Conservation (phyloP, 768 basidiomycete species). For the Suillus discolor region DNA sequence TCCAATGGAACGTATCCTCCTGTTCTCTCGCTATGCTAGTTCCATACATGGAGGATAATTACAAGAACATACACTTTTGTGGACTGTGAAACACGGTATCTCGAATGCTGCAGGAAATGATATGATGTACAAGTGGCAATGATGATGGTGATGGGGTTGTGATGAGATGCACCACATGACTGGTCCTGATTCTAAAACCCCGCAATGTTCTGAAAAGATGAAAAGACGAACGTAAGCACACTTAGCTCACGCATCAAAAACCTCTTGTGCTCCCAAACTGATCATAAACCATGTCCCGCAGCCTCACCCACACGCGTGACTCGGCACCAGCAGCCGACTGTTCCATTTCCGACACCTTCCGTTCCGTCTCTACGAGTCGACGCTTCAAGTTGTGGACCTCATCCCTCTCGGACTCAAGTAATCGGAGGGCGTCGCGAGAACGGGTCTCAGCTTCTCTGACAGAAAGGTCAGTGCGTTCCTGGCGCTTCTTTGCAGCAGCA, state of each 20-base stretch:
- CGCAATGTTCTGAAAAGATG: constrained; percentile 5
- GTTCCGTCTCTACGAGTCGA: constrained; percentile 26
- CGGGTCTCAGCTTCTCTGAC: constrained; percentile 19
- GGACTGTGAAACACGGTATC: constrained; percentile 6
- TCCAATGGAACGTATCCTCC: not conserved
- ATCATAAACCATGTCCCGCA: constrained; percentile 33
- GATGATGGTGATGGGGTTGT: not conserved
- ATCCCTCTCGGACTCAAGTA: constrained; percentile 21
- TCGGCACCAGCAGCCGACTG: constrained; percentile 20
- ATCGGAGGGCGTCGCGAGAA: constrained; percentile 20
- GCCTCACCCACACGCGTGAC: constrained; percentile 27
- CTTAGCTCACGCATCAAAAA: not conserved
- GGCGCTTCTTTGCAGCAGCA: constrained; percentile 15
- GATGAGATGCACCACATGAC: not conserved
- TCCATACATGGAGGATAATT: constrained; percentile 5
- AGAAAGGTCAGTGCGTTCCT: constrained; percentile 5
- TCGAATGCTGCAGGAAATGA: constrained; percentile 6
- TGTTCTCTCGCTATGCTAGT: not conserved
- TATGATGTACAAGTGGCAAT: constrained; percentile 5
- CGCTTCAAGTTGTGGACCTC: constrained; percentile 27
- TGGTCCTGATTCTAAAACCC: not conserved
- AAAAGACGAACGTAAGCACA: not conserved
- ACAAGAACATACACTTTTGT: constrained; percentile 2
- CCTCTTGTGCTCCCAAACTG: constrained; percentile 20
- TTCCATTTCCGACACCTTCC: constrained; percentile 19